A percentile compares a stretch with the other conserved stretches of the same genome.
Conservation (phyloP, 495 filamentous ascomycete species). For the Daldinia decipiens region DNA sequence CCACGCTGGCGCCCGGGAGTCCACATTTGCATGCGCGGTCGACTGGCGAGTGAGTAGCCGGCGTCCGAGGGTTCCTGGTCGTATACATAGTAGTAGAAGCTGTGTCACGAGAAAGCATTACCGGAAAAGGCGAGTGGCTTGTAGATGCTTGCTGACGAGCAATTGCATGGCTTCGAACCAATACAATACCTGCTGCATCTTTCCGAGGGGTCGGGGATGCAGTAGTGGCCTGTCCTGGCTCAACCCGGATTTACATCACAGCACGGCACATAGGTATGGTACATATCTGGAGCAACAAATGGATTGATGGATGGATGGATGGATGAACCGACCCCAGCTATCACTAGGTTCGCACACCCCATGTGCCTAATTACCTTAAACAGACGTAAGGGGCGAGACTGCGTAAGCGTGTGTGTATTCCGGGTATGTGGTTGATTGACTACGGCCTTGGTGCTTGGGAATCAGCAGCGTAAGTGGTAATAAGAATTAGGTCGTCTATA, state of each 20-base stretch:
- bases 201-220: background rate
- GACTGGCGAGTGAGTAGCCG: background rate
- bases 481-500: background rate
- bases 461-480: background rate
- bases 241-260: conserved; percentile 2
- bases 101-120: conserved; percentile 3
- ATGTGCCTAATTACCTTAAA: background rate
- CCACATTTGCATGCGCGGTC: background rate
- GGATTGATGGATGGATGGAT: background rate
- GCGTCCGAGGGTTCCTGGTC: background rate
- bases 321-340: background rate
- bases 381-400: background rate
- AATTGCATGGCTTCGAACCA: background rate
- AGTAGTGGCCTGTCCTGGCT: background rate
- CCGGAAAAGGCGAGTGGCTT: background rate
- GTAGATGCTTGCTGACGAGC: background rate
- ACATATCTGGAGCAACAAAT: conserved; percentile 2
- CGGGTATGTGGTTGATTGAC: background rate
- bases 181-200: conserved; percentile 1
- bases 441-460: background rate
- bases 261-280: background rate
- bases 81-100: background rate
- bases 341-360: background rate
- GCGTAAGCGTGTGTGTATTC: background rate
- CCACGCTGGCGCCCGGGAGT: background rate